Conservation (phyloP, 1,139 yeast genomes). For the Citeromyces hawaiiensis region DNA sequence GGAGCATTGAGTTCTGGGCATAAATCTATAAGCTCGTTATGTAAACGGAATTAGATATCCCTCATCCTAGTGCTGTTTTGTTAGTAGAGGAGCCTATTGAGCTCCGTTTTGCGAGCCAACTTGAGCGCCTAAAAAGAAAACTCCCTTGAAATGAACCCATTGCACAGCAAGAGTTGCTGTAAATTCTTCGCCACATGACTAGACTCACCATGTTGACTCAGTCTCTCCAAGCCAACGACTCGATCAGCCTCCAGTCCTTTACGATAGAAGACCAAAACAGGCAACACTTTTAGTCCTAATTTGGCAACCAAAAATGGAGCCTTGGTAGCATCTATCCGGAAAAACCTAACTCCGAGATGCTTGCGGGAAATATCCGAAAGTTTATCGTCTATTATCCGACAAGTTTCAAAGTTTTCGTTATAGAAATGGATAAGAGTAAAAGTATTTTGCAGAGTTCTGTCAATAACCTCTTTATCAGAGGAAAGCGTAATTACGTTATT, state of each 20-base stretch:
- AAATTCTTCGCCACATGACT: conserved; percentile 18
- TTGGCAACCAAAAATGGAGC: conserved; percentile 64
- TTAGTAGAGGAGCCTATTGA: too few relatives aligned
- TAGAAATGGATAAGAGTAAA: conserved; percentile 51
- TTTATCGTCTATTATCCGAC: conserved; percentile 42
- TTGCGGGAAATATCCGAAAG: conserved; percentile 36
- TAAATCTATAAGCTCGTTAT: too few relatives aligned
- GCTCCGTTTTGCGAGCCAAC: too few relatives aligned
- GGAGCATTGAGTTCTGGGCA: too few relatives aligned
- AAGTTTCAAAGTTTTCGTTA: conserved; percentile 46
- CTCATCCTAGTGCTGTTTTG: too few relatives aligned
- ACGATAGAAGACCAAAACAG: conserved; percentile 53
- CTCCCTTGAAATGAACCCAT: conserved; percentile 4
- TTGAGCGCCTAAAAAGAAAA: not conserved
- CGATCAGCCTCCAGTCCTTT: conserved; percentile 46
- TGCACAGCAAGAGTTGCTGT: conserved; percentile 9
- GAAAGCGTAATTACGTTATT: conserved; percentile 26
- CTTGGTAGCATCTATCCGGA: conserved; percentile 44
- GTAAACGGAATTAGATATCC: too few relatives aligned
- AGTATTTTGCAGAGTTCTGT: conserved; percentile 27
- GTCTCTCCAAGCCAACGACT: conserved; percentile 53
- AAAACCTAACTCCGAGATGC: conserved; percentile 41
- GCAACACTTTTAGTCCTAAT: conserved; percentile 51
- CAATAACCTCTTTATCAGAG: conserved; percentile 45
- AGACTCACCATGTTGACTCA: conserved; percentile 26